Base-by-base conservation (phyloP, 176 grass and related monocot genomes). In the Eleusine indica region DNA sequence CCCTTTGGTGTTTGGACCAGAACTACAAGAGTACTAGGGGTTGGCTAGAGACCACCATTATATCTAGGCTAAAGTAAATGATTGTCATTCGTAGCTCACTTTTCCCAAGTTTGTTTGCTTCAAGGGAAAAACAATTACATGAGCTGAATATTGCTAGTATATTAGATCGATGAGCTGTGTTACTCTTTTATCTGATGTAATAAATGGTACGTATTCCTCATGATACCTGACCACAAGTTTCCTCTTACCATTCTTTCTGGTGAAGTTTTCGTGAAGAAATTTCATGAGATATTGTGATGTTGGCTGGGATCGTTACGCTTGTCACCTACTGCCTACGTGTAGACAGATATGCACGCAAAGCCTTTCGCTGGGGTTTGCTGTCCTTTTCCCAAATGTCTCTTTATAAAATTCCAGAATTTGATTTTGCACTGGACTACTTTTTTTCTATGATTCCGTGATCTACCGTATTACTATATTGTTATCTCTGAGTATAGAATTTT, bases 271-370 rank as follows among this genome's bases (percentile, higher is more conserved):
- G 78, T 86, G 88, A 68, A 86, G 78, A 82, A 86, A 82, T 77
- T 38, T 66, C 25, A 0, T 35, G 0, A 44, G 37, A 89, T 64
- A 81, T 72, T 32, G 30, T 73, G 78, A 67, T 78, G 83, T 53
- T 65, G 73, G 47, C 46, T 29, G 57, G 11, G 67, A 57, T 66
- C 16, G 16, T 78, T 82, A 73, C 83, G 83, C 74, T 68, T 82
- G 78, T 58, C 83, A 90, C 83, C 88, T 86, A 86, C 82, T 85
- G 79, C 73, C 68, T 85, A 82, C 79, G 78, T 90, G 88, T 86
- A 86, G 72, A 86, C 71, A 30, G 66, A 86, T 82, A 41, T 82
- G 83, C 58, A 77, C 78, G 25, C 22, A 57, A 56, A 66, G 46
- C 44, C 54, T 70, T 66, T 77, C 44, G 56, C 83, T 76, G 66